phyloP scores from a whole-genome alignment of 305 asterid species.

The Solanum hybrid region DNA sequence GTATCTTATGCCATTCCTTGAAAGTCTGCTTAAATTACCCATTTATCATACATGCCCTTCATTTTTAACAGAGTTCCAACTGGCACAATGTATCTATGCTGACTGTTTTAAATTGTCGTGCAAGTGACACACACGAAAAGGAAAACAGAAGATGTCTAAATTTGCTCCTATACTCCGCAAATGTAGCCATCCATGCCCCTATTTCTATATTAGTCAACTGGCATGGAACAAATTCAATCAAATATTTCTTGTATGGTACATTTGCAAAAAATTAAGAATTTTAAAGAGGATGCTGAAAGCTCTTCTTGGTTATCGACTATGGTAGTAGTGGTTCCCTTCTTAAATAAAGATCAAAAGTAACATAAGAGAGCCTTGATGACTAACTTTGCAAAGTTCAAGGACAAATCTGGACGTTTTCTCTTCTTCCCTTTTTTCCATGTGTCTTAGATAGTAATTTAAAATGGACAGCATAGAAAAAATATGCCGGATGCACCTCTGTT shows the following conservation, averaged over 20 bases:
- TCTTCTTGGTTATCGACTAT: not conserved
- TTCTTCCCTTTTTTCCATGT: not conserved
- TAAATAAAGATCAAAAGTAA: not conserved
- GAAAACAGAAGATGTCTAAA: not conserved
- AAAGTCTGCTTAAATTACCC: not conserved
- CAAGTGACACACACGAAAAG: not conserved
- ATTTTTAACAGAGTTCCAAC: not conserved
- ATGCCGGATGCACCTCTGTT: not conserved
- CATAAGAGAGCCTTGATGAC: rapidly evolving
- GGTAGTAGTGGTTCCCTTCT: not conserved
- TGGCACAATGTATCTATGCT: not conserved
- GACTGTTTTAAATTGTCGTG: not conserved
- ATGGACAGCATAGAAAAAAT: not conserved
- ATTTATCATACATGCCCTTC: not conserved
- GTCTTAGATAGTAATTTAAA: not conserved
- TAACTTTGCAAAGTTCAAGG: not conserved
- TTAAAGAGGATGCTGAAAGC: not conserved
- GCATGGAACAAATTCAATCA: not conserved
- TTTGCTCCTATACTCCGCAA: not conserved
- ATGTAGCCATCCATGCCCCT: not conserved
- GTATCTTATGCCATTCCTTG: not conserved
- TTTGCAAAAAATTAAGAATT: not conserved
- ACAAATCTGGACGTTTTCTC: not conserved
- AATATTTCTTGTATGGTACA: not conserved
- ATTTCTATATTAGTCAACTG: not conserved